A percentile compares a stretch with the other conserved stretches of the same genome.
Evolutionary conservation across 2,329 filamentous ascomycete species (phyloP).

Genomic region (Colletotrichum sp.): DNA sequence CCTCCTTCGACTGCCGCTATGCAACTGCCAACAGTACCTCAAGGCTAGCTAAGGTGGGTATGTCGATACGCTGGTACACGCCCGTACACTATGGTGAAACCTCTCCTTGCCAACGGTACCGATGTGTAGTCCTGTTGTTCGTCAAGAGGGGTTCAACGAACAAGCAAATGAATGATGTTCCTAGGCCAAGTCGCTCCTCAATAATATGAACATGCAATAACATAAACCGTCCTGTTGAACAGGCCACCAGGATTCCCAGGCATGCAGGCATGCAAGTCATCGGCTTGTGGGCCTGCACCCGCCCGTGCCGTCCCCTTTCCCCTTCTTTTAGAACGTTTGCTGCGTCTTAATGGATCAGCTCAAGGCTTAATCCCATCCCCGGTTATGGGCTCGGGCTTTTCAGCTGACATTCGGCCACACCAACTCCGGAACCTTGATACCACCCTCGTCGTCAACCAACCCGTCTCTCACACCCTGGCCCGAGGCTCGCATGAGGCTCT

Average conservation of each 20-base stretch:
- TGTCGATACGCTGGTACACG: not conserved
- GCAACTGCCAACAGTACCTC: not conserved
- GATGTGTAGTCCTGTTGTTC: not conserved
- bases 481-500: slow-evolving; percentile 18
- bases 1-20: not conserved
- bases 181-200: not conserved
- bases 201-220: not conserved
- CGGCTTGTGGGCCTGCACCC: not conserved
- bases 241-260: not conserved
- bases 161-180: not conserved
- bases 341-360: not conserved
- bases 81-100: not conserved
- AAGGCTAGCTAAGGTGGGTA: not conserved
- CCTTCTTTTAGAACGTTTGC: not conserved
- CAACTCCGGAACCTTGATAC: slow-evolving; percentile 13
- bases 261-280: not conserved
- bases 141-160: not conserved
- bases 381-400: slow-evolving; percentile 8
- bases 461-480: not conserved
- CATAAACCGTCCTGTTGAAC: not conserved
- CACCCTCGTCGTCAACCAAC: not conserved
- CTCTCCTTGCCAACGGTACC: not conserved
- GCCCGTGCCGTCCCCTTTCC: not conserved
- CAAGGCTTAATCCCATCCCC: not conserved
- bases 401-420: slow-evolving; percentile 14